These are phyloP conservation scores for Pugionium cornutum DNA, from an alignment of 345 rosid species.

Conservation along the genomic window DNA sequence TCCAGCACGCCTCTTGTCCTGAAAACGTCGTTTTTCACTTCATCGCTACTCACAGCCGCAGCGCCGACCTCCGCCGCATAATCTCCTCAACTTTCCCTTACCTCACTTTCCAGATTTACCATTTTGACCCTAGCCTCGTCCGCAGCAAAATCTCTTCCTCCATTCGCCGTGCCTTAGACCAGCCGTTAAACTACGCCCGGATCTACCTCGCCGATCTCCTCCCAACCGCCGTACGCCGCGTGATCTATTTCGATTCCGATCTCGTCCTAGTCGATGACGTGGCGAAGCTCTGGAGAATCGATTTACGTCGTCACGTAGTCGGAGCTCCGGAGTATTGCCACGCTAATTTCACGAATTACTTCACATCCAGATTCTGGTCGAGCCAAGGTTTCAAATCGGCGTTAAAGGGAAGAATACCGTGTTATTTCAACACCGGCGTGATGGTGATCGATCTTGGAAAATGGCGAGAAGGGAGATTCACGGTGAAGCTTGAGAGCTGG, in stretches of 20 bases:
- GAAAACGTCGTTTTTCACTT: conserved; percentile 88
- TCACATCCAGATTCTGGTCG: conserved; percentile 72
- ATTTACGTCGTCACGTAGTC: conserved; percentile 54
- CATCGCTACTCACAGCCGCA: conserved; percentile 54
- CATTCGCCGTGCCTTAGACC: conserved; percentile 74
- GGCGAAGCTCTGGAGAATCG: conserved; percentile 66
- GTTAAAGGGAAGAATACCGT: conserved; percentile 52
- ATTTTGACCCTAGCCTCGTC: conserved; percentile 64
- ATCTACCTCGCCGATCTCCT: conserved; percentile 83
- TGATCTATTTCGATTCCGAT: conserved; percentile 90
- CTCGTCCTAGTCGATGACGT: conserved; percentile 88
- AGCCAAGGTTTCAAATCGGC: conserved; percentile 48
- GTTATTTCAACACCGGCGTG: conserved; percentile 56
- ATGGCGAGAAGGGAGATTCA: conserved; percentile 72
- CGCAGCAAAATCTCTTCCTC: conserved; percentile 70
- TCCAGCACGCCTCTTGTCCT: conserved; percentile 81
- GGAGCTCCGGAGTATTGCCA: conserved; percentile 93
- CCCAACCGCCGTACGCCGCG: conserved; percentile 58
- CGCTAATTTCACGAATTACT: conserved; percentile 74
- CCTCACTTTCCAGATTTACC: conserved; percentile 70
- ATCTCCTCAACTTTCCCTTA: conserved; percentile 71
- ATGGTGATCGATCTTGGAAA: conserved; percentile 59
- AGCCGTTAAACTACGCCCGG: conserved; percentile 86
- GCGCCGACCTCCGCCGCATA: conserved; percentile 56
- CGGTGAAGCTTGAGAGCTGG: conserved; percentile 68